phyloP scores from a whole-genome alignment of 2,329 filamentous ascomycete genomes.

The Alternaria alternata region DNA sequence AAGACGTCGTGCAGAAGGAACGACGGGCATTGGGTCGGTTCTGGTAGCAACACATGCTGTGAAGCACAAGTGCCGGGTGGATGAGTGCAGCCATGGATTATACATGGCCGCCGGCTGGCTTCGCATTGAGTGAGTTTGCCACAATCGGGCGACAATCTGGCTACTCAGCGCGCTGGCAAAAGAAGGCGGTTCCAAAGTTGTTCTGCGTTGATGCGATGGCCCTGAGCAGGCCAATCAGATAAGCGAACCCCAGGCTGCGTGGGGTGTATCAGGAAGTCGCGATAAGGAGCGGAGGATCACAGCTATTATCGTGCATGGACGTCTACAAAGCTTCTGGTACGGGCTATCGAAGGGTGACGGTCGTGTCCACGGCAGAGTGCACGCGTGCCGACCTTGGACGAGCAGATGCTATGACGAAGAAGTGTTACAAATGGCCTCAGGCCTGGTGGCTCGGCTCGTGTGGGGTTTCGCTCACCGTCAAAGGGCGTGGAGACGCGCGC shows the following conservation, averaged over 20 bases:
- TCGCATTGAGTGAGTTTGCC: slow-evolving; percentile 16
- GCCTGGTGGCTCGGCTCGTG: slow-evolving; percentile 18
- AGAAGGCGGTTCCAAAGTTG: slow-evolving; percentile 11
- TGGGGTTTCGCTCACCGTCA: slow-evolving; percentile 23
- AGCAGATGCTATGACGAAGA: slow-evolving; percentile 25
- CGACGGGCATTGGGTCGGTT: slow-evolving; percentile 12
- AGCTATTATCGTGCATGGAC: neutral
- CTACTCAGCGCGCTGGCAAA: slow-evolving; percentile 6
- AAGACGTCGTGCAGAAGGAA: slow-evolving; percentile 17
- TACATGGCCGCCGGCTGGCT: slow-evolving; percentile 18
- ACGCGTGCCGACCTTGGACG: neutral
- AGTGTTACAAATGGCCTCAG: slow-evolving; percentile 26
- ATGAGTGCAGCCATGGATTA: slow-evolving; percentile 8
- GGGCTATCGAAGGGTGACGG: neutral
- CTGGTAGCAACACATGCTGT: slow-evolving; percentile 11
- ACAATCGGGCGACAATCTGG: slow-evolving; percentile 6
- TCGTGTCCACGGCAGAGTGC: neutral
- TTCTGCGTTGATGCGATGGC: slow-evolving; percentile 17
- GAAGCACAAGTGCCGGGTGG: slow-evolving; percentile 7
- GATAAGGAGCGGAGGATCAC: slow-evolving; percentile 29
- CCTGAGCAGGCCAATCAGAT: slow-evolving; percentile 25
- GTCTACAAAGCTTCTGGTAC: neutral
- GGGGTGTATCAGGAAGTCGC: slow-evolving; percentile 31
- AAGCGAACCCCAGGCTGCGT: slow-evolving; percentile 19
- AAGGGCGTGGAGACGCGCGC: neutral